A percentile compares a stretch with the other conserved stretches of the same genome.
Conservation (phyloP, 1,139 yeast genomes). For the Taiozyma sp. region DNA sequence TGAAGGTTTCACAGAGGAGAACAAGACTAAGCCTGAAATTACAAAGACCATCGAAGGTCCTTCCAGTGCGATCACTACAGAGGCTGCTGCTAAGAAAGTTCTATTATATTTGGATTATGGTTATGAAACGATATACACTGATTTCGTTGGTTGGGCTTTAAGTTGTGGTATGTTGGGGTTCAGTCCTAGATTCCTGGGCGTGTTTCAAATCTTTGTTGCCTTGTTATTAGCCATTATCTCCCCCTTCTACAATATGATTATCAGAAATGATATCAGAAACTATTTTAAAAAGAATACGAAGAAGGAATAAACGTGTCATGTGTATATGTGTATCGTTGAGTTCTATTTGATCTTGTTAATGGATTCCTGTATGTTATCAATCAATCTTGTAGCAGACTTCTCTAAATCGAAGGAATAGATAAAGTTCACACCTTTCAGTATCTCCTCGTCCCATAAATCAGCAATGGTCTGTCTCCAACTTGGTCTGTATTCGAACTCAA, state of each 20-base stretch:
- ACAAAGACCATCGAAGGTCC: conserved; percentile 85
- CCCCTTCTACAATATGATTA: conserved; percentile 55
- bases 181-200: conserved; percentile 20
- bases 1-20: conserved; percentile 84
- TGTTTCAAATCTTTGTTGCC: conserved; percentile 27
- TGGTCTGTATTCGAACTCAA: conserved; percentile 41
- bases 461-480: conserved; percentile 58
- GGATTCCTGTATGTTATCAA: conserved; percentile 28
- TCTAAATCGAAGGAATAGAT: conserved; percentile 52
- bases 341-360: conserved; percentile 5
- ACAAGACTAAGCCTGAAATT: conserved; percentile 79
- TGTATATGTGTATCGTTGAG: background rate
- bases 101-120: conserved; percentile 58
- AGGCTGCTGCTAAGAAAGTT: conserved; percentile 60
- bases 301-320: conserved; percentile 1
- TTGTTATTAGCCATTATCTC: conserved; percentile 53
- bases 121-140: conserved; percentile 74
- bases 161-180: conserved; percentile 65
- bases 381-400: conserved; percentile 33
- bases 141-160: conserved; percentile 79
- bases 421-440: conserved; percentile 64
- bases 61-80: conserved; percentile 64
- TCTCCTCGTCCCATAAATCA: conserved; percentile 82
- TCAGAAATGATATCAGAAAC: conserved; percentile 49
- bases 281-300: conserved; percentile 34